Evolutionary conservation across 2,329 filamentous ascomycete genomes (phyloP).

Genomic region (Clonostachys chloroleuca): DNA sequence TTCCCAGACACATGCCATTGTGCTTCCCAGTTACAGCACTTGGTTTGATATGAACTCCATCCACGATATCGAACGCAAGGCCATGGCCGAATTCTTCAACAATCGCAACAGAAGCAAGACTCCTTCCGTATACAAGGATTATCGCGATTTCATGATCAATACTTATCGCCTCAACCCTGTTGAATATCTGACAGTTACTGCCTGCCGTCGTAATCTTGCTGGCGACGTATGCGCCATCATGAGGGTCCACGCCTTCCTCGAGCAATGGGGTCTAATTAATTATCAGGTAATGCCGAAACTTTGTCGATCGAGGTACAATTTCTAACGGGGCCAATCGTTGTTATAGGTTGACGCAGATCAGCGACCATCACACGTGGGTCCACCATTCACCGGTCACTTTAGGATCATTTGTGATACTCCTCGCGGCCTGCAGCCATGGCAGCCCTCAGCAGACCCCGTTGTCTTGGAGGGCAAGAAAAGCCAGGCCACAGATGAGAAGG

Average conservation of each 20-base stretch:
- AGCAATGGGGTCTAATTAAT: slow-evolving; percentile 98
- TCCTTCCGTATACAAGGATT: slow-evolving; percentile 94
- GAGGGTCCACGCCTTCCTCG: slow-evolving; percentile 95
- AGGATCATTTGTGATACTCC: slow-evolving; percentile 94
- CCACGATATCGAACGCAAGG: slow-evolving; percentile 88
- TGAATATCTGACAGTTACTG: slow-evolving; percentile 95
- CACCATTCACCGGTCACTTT: slow-evolving; percentile 97
- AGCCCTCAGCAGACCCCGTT: slow-evolving; percentile 76
- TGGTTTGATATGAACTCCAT: slow-evolving; percentile 99
- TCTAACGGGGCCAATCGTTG: not conserved
- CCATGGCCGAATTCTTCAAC: slow-evolving; percentile 97
- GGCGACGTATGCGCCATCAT: slow-evolving; percentile 99
- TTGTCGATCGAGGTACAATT: not conserved
- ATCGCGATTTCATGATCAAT: slow-evolving; percentile 99
- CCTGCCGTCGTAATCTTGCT: slow-evolving; percentile 88
- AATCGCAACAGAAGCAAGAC: slow-evolving; percentile 98
- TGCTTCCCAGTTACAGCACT: slow-evolving; percentile 93
- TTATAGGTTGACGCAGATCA: slow-evolving; percentile 92
- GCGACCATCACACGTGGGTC: slow-evolving; percentile 89
- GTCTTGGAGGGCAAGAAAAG: slow-evolving; percentile 57
- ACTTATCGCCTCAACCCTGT: slow-evolving; percentile 94
- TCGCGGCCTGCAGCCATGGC: slow-evolving; percentile 89
- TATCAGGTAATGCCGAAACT: slow-evolving; percentile 67
- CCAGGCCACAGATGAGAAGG: slow-evolving; percentile 68
- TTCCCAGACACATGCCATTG: slow-evolving; percentile 90